Evolutionary conservation across 108 stramenopile species (phyloP).

Genomic region (Aurantiochytrium sp.): DNA sequence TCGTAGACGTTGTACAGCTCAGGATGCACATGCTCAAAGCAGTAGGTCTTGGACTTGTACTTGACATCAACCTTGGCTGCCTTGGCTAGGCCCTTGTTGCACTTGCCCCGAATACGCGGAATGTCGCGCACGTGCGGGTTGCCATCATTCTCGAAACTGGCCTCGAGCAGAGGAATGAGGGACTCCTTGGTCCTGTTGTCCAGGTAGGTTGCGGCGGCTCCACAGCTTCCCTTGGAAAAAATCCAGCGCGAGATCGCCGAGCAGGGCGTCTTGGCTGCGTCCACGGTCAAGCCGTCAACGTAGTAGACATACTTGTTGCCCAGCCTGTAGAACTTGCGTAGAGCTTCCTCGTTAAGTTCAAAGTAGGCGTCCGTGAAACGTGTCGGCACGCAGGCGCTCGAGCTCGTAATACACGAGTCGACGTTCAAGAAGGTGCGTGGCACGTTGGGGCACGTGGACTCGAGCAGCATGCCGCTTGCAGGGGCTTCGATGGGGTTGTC

Average conservation of each 20-base stretch:
- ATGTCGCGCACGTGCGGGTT: too few species aligned
- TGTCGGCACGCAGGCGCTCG: background rate
- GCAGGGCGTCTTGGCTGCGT: background rate
- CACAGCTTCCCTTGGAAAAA: too few species aligned
- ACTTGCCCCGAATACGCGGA: too few species aligned
- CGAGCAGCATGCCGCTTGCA: too few species aligned
- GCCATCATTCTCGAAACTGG: too few species aligned
- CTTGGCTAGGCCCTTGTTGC: too few species aligned
- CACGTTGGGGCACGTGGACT: background rate
- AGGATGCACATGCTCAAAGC: constrained; percentile 51
- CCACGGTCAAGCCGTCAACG: background rate
- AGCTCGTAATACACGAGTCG: background rate
- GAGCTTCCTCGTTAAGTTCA: background rate
- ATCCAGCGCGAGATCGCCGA: too few species aligned
- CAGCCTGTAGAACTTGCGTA: background rate
- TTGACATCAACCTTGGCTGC: too few species aligned
- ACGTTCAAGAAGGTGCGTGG: background rate
- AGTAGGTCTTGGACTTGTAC: background rate
- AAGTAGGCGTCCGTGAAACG: background rate
- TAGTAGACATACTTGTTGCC: background rate
- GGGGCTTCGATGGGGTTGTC: too few species aligned
- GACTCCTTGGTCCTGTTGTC: too few species aligned
- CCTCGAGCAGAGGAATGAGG: too few species aligned
- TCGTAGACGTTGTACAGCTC: constrained; percentile 36
- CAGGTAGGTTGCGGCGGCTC: too few species aligned